Evolutionary conservation across 2,329 filamentous ascomycete genomes (phyloP).

Genomic region (Orbilia brochopaga): DNA sequence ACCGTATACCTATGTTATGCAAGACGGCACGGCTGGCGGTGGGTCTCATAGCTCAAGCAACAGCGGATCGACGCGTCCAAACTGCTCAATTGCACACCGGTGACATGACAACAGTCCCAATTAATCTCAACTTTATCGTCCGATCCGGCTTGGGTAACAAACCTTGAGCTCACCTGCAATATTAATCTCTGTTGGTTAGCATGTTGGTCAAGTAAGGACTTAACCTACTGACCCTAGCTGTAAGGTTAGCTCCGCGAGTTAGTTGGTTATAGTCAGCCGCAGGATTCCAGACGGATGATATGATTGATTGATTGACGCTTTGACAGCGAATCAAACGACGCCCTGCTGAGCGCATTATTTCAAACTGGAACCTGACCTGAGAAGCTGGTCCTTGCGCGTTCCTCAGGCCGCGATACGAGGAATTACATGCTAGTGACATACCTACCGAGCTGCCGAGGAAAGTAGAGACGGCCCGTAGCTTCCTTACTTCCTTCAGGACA

Average conservation of each 20-base stretch:
- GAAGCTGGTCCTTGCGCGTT: slow-evolving; percentile 47
- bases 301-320: not conserved
- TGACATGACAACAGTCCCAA: no score
- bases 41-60: not conserved
- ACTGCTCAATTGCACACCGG: not conserved
- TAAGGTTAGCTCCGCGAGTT: slow-evolving; percentile 9
- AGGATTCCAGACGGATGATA: slow-evolving; percentile 20
- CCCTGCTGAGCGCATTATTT: slow-evolving; percentile 29
- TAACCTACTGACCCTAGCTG: no score
- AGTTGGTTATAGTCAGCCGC: not conserved
- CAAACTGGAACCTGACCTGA: not conserved
- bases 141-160: not conserved
- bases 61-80: not conserved
- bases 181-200: no score
- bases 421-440: slow-evolving; percentile 17
- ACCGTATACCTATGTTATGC: not conserved
- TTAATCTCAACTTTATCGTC: slow-evolving; percentile 3
- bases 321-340: slow-evolving; percentile 31
- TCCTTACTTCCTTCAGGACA: no score
- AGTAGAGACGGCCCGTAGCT: no score
- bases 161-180: not conserved
- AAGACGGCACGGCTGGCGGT: not conserved
- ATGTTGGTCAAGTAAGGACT: no score
- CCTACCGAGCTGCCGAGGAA: no score
- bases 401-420: slow-evolving; percentile 27